Conservation (phyloP, 306 rosid species). For the Crataegus laevigata region DNA sequence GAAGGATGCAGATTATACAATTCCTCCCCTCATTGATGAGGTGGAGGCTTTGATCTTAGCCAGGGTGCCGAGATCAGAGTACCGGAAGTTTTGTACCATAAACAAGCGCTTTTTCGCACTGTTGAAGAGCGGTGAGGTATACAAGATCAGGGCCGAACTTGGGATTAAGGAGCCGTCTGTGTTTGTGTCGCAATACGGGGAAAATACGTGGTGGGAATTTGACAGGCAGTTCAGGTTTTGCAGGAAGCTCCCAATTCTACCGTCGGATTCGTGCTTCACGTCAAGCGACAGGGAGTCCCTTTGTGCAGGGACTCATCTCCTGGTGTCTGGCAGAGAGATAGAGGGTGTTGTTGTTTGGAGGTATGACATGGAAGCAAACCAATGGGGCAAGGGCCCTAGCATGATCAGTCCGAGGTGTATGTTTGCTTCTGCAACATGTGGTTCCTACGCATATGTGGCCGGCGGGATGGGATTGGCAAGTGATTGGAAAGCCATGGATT, state of each 20-base stretch:
- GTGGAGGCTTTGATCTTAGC: conserved; percentile 63
- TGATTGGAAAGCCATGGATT: conserved; percentile 27
- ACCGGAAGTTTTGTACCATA: conserved; percentile 45
- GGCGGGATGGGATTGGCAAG: conserved; percentile 51
- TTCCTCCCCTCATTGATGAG: conserved; percentile 58
- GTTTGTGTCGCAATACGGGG: conserved; percentile 63
- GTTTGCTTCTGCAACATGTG: conserved; percentile 77
- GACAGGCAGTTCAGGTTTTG: conserved; percentile 47
- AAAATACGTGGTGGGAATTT: conserved; percentile 64
- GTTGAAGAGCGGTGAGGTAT: conserved; percentile 51
- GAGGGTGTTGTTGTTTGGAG: conserved; percentile 57
- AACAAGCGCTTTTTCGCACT: conserved; percentile 50
- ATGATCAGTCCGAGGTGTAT: conserved; percentile 66
- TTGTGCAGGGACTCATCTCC: conserved; percentile 66
- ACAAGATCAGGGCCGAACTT: conserved; percentile 47
- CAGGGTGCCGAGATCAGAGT: conserved; percentile 60
- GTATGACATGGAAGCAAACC: conserved; percentile 35
- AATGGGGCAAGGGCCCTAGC: conserved; percentile 62
- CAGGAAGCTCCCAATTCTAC: conserved; percentile 49
- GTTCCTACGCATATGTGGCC: conserved; percentile 51
- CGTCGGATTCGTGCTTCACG: conserved; percentile 45
- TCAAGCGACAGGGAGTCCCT: conserved; percentile 63
- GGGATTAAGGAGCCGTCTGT: conserved; percentile 61
- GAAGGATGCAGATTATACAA: conserved; percentile 85
- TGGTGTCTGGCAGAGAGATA: conserved; percentile 63